These are phyloP conservation scores for Pholiota adiposa DNA, from an alignment of 1,284 basidiomycete species.

Conservation along the genomic window DNA sequence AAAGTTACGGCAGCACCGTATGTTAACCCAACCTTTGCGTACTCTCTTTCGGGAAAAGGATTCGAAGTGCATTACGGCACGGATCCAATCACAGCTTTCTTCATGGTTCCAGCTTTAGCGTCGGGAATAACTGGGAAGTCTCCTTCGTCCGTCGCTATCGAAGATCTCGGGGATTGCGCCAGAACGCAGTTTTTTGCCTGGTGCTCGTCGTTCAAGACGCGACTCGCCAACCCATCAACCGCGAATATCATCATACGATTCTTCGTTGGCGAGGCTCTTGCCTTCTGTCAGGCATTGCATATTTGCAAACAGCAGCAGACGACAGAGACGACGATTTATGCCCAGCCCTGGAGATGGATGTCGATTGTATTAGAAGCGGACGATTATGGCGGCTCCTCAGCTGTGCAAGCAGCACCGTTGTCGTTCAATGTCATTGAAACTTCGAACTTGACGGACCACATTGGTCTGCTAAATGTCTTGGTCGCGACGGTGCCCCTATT, in stretches of 20 bases:
- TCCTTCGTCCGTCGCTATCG: conserved; percentile 7
- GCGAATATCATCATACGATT: conserved; percentile 34
- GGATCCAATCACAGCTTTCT: conserved; percentile 51
- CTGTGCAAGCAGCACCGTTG: conserved; percentile 38
- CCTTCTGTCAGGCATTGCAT: conserved; percentile 28
- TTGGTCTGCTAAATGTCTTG: conserved; percentile 56
- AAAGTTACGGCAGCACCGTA: conserved; percentile 30
- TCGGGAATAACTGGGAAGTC: conserved; percentile 20
- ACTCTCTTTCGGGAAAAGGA: conserved; percentile 35
- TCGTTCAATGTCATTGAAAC: conserved; percentile 58
- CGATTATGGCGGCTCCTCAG: conserved; percentile 17
- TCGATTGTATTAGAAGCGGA: conserved; percentile 26
- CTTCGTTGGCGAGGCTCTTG: conserved; percentile 37
- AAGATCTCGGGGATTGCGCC: conserved; percentile 33
- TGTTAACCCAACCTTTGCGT: conserved; percentile 51
- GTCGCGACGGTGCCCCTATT: conserved; percentile 36
- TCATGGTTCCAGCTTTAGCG: conserved; percentile 44
- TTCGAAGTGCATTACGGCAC: conserved; percentile 52
- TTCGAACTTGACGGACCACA: conserved; percentile 53
- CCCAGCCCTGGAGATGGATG: conserved; percentile 38
- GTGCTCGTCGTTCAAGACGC: conserved; percentile 37
- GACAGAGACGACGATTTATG: conserved; percentile 30
- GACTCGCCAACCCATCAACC: conserved; percentile 6
- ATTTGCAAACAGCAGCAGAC: conserved; percentile 15
- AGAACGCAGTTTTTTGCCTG: conserved; percentile 41